phyloP scores from a whole-genome alignment of 129 eudicot species.

The Oenanthe sinensis region DNA sequence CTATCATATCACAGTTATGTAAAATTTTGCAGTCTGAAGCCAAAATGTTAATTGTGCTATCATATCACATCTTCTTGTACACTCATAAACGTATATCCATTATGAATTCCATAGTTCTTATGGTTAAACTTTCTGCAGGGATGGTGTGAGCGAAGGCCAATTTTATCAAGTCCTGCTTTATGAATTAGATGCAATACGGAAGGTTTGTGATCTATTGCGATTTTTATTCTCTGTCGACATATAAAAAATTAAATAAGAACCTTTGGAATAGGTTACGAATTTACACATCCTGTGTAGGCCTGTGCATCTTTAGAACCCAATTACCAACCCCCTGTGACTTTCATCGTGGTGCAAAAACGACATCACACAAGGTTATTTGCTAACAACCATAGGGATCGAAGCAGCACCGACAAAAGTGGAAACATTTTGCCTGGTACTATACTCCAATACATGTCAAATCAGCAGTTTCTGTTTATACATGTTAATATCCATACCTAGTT shows the following conservation, averaged over 20 bases:
- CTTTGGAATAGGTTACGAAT: not conserved
- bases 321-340: slow-evolving; percentile 68
- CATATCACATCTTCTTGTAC: not conserved
- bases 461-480: not conserved
- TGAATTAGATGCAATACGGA: slow-evolving; percentile 61
- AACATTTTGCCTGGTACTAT: slow-evolving; percentile 52
- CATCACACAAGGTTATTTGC: slow-evolving; percentile 67
- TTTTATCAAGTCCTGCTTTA: slow-evolving; percentile 72
- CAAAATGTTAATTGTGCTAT: not conserved
- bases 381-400: slow-evolving; percentile 56
- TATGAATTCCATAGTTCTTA: not conserved
- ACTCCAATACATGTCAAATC: not conserved
- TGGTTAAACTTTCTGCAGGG: slow-evolving; percentile 29
- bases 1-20: not conserved
- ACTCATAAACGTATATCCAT: not conserved
- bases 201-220: slow-evolving; percentile 21
- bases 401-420: slow-evolving; percentile 68
- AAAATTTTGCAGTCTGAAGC: not conserved
- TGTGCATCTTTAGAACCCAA: slow-evolving; percentile 74
- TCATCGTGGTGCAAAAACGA: slow-evolving; percentile 63
- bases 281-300: slow-evolving; percentile 29
- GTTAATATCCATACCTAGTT: not conserved
- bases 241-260: not conserved
- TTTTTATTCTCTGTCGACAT: not conserved
- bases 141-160: slow-evolving; percentile 73